Evolutionary conservation across 2,329 filamentous ascomycete species (phyloP), one percentile per base, ranked within the genome.

Genomic region (Coniochaeta sp.): DNA sequence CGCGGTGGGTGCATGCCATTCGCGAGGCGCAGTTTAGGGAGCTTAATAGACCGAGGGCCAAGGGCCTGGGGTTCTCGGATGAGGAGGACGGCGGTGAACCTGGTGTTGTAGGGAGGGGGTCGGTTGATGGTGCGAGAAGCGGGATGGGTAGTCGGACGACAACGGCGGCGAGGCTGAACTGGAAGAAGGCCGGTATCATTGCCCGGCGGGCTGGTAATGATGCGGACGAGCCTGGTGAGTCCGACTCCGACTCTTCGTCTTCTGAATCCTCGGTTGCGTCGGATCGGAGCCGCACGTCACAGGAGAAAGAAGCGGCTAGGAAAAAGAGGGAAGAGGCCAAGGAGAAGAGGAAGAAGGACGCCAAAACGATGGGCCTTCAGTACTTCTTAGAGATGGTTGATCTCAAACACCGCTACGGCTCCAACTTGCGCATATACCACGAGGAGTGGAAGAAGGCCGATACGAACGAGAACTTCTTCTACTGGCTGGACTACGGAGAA

Each of bases 341-440:
- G 62, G 70, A 71, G 0, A 74, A 79, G 59, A 75, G 84, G 31
- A 81, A 82, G 54, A 80, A 83, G 58, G 81, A 80, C 5, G 84
- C 89, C 1, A 88, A 85, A 65, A 85, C 82, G 65, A 92, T 95
- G 87, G 89, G 89, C 16, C 66, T 95, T 31, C 86, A 89, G 62
- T 95, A 95, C 64, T 95, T 94, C 56, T 73, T 83, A 12, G 80
- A 96, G 61, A 91, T 95, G 86, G 85, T 92, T 7, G 88, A 94
- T 64, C 71, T 84, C 46, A 91, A 95, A 66, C 91, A 96, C 64
- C 82, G 91, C 4, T 95, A 96, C 62, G 91, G 91, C 4, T 86
- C 84, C 51, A 95, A 94, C 58, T 68, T 96, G 49, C 77, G 87
- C 28, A 79, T 81, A 28, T 96, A 96, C 60, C 91, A 96, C 62